Conservation (phyloP, 108 stramenopile species). For the Fistulifera pelliculosa region DNA sequence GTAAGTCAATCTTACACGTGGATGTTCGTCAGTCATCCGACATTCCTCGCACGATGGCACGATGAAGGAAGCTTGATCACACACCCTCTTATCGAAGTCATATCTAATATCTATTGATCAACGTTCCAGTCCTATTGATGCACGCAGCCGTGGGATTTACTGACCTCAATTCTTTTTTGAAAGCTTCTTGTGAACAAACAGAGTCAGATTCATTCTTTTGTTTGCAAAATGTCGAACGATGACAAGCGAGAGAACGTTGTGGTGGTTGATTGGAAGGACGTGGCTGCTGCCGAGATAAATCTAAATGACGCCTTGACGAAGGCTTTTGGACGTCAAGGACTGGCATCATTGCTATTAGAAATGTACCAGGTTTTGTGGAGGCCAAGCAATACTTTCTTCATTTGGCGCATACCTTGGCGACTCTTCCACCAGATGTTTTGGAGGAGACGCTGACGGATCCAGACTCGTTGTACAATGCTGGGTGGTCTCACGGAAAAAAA, state of each 20-base stretch:
- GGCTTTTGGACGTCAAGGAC: constrained; percentile 11
- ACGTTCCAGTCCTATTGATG: too few relatives aligned
- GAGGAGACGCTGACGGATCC: constrained; percentile 52
- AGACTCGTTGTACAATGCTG: constrained; percentile 77
- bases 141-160: too few relatives aligned
- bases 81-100: too few relatives aligned
- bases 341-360: constrained; percentile 11
- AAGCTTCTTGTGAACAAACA: too few relatives aligned
- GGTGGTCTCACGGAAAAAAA: constrained; percentile 89
- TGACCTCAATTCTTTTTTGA: too few relatives aligned
- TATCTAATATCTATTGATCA: too few relatives aligned
- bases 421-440: constrained; percentile 44
- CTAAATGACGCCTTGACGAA: constrained; percentile 1
- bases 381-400: constrained; percentile 61
- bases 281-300: constrained; percentile 9
- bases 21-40: too few relatives aligned
- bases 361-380: constrained; percentile 70
- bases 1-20: too few relatives aligned
- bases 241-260: neutral
- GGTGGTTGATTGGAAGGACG: constrained; percentile 6
- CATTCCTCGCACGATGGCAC: too few relatives aligned
- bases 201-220: too few relatives aligned
- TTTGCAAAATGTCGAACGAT: too few relatives aligned
- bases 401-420: constrained; percentile 63
- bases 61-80: too few relatives aligned